Evolutionary conservation across 2,329 filamentous ascomycete species (phyloP).

Genomic region (Thielaviopsis punctulata): DNA sequence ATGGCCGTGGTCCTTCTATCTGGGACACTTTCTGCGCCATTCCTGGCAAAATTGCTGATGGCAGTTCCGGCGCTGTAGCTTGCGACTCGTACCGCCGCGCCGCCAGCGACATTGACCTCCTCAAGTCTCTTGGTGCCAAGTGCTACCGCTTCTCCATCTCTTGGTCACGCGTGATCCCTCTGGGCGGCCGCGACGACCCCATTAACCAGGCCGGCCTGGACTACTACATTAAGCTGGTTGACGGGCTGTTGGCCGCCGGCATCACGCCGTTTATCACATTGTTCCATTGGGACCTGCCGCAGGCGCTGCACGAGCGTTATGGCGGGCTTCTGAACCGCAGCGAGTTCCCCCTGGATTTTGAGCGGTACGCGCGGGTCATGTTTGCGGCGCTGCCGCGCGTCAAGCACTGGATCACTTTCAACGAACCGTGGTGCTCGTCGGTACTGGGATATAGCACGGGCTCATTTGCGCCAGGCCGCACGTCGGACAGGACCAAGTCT

Average conservation of each 20-base stretch:
- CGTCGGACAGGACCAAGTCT: slow-evolving; percentile 56
- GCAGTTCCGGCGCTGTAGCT: slow-evolving; percentile 55
- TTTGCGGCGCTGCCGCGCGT: slow-evolving; percentile 61
- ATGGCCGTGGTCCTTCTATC: slow-evolving; percentile 67
- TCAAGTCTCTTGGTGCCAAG: slow-evolving; percentile 56
- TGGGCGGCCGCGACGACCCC: slow-evolving; percentile 69
- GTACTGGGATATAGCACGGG: slow-evolving; percentile 67
- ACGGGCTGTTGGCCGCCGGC: slow-evolving; percentile 57
- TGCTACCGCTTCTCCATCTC: slow-evolving; percentile 75
- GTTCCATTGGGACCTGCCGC: slow-evolving; percentile 77
- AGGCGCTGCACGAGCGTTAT: slow-evolving; percentile 63
- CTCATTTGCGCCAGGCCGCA: slow-evolving; percentile 66
- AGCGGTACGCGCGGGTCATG: slow-evolving; percentile 58
- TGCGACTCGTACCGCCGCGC: slow-evolving; percentile 80
- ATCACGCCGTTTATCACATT: slow-evolving; percentile 71
- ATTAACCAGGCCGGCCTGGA: slow-evolving; percentile 62
- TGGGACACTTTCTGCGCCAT: slow-evolving; percentile 80
- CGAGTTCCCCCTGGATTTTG: slow-evolving; percentile 70
- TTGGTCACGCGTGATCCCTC: slow-evolving; percentile 69
- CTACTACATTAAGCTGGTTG: slow-evolving; percentile 63
- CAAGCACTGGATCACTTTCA: slow-evolving; percentile 81
- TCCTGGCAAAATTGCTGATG: slow-evolving; percentile 68
- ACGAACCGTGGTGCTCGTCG: slow-evolving; percentile 75
- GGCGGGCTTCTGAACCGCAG: slow-evolving; percentile 63
- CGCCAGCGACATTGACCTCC: slow-evolving; percentile 56